These are phyloP conservation scores for Naumovozyma baii DNA, from an alignment of 805 yeast species.

Conservation along the genomic window DNA sequence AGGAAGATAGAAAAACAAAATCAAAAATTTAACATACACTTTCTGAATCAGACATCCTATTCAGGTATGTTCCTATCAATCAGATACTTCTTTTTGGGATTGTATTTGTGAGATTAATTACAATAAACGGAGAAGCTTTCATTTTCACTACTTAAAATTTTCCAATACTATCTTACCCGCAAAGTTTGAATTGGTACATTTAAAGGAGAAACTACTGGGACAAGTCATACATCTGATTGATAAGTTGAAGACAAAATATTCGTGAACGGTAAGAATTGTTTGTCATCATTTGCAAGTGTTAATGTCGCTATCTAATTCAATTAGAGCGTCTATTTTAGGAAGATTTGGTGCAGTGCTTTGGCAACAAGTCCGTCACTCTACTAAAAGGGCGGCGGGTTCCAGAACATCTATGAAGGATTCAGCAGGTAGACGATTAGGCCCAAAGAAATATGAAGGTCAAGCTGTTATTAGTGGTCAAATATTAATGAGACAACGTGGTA, in stretches of 20 bases:
- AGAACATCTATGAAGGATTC: constrained; percentile 89
- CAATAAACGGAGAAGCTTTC: too few relatives aligned
- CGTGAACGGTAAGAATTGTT: too few relatives aligned
- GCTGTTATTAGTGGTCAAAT: constrained; percentile 75
- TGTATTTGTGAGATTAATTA: too few relatives aligned
- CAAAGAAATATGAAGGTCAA: constrained; percentile 73
- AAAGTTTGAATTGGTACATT: too few relatives aligned
- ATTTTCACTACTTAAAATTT: neutral
- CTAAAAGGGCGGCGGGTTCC: constrained; percentile 93
- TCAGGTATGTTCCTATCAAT: too few relatives aligned
- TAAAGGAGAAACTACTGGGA: too few relatives aligned
- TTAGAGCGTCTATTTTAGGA: neutral
- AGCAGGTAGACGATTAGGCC: constrained; percentile 88
- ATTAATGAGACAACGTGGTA: constrained; percentile 89
- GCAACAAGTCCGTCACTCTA: constrained; percentile 66
- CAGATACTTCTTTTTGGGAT: too few relatives aligned
- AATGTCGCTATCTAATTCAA: neutral
- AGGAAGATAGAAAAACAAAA: too few relatives aligned
- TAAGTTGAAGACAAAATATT: too few relatives aligned
- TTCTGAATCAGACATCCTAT: neutral
- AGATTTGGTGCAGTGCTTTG: neutral
- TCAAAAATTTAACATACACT: neutral
- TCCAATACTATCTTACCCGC: neutral
- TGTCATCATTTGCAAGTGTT: too few relatives aligned
- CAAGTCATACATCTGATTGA: too few relatives aligned